Evolutionary conservation across 2,329 filamentous ascomycete genomes (phyloP).

Genomic region (Arthrobotrys musiformis): DNA sequence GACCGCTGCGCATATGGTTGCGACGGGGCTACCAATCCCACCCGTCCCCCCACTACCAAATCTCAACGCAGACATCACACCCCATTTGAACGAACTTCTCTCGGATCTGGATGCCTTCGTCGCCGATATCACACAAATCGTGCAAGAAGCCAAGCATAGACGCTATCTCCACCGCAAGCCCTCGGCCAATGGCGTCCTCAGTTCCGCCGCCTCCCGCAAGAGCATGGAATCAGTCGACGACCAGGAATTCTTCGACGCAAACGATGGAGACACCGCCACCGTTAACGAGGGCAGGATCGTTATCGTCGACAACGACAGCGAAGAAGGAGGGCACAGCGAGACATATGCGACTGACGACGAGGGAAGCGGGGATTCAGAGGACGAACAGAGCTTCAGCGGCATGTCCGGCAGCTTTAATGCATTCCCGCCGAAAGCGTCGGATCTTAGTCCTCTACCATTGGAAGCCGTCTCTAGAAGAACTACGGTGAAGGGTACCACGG

Average conservation of each 20-base stretch:
- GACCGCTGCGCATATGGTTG: slow-evolving; percentile 40
- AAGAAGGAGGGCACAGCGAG: slow-evolving; percentile 62
- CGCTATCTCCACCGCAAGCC: slow-evolving; percentile 69
- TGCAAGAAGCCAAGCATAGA: slow-evolving; percentile 81
- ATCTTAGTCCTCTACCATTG: slow-evolving; percentile 79
- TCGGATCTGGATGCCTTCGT: slow-evolving; percentile 86
- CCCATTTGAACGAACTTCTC: slow-evolving; percentile 85
- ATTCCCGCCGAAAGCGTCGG: slow-evolving; percentile 57
- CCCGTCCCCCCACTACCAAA: slow-evolving; percentile 64
- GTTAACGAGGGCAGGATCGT: slow-evolving; percentile 58
- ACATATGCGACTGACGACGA: slow-evolving; percentile 75
- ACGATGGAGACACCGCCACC: slow-evolving; percentile 67
- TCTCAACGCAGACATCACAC: slow-evolving; percentile 75
- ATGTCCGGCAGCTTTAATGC: slow-evolving; percentile 71
- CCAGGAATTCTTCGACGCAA: slow-evolving; percentile 94
- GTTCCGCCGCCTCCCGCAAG: slow-evolving; percentile 65
- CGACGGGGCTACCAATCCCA: slow-evolving; percentile 40
- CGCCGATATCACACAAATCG: slow-evolving; percentile 79
- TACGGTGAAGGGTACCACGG: slow-evolving; percentile 77
- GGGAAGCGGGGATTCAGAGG: slow-evolving; percentile 70
- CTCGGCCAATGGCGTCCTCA: slow-evolving; percentile 28
- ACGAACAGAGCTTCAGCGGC: slow-evolving; percentile 67
- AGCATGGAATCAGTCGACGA: slow-evolving; percentile 84
- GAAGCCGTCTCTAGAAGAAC: slow-evolving; percentile 73
- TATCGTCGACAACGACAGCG: slow-evolving; percentile 57